Base-by-base conservation (phyloP, 768 basidiomycete species). In the Lanmaoa rubissima region DNA sequence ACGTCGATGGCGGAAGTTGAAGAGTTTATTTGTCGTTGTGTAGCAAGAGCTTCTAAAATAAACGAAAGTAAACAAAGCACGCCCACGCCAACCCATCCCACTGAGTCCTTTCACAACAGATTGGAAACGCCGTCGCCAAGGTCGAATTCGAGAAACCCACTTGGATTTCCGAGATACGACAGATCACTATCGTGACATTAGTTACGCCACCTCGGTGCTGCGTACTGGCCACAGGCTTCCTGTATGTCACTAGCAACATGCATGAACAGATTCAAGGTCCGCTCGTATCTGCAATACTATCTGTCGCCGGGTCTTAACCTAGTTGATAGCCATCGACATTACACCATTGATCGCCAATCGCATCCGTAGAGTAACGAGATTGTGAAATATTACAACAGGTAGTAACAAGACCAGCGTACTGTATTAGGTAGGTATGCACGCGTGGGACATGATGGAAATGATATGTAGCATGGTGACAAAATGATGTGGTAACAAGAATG, bases 1-100 rank as follows among this genome's bases (percentile, higher is more conserved):
- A 32, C 24, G 48, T 47, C 19, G 51, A n/a, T 40, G 56, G 62
- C 51, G 17, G 31, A 24, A 34, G 63, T 56, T 55, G 44, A 70
- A 51, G 40, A 17, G 43, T 24, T 55, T 73, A 44, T 71, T 71
- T 73, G 71, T 54, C 54, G 35, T 16, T 62, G 61, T 71, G 60
- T 73, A 32, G 56, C 67, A 65, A 60, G 9, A 53, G 51, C 68
- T 26, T 71, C 59, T 48, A 34, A 61, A 63, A 62, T 43, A 65
- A 72, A 72, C 52, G 62, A 5, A 5, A 6, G 6, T 31, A 73
- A 72, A 70, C 43, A 72, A 55, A 9, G 24, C 55, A 58, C 57
- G 51, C 54, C 21, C 32, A 28, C 43, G 21, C 21, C n/a, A n/a
- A n/a, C n/a, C n/a, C 13, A 2, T 16, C 4, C 10, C 16, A 19